A percentile compares a stretch with the other conserved stretches of the same genome.
Conservation (phyloP, 306 rosid species). For the Begonia fuchsioides region DNA sequence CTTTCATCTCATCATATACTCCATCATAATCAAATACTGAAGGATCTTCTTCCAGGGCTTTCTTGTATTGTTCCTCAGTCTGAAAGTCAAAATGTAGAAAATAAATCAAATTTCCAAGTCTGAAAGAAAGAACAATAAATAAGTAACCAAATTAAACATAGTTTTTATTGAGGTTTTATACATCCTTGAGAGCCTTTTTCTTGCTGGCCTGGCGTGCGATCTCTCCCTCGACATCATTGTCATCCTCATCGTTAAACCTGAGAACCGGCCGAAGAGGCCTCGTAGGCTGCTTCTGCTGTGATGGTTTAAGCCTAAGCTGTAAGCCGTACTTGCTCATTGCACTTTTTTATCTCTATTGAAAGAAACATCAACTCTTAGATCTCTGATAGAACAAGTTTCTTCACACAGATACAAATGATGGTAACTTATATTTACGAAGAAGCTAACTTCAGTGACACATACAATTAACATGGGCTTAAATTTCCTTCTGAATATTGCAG, state of each 20-base stretch:
- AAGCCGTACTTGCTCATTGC: constrained; percentile 77
- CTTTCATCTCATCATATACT: constrained; percentile 79
- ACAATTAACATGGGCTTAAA: too few relatives aligned
- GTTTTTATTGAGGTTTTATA: background rate
- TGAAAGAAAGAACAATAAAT: constrained; percentile 4
- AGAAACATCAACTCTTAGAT: too few relatives aligned
- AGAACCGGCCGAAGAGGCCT: constrained; percentile 38
- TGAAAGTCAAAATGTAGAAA: background rate
- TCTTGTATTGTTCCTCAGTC: constrained; percentile 74
- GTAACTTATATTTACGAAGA: too few relatives aligned
- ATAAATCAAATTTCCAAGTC: constrained; percentile 2
- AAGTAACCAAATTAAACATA: background rate
- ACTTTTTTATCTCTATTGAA: constrained; percentile 6
- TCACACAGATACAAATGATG: too few relatives aligned
- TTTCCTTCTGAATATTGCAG: too few relatives aligned
- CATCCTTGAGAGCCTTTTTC: constrained; percentile 29
- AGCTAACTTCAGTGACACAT: too few relatives aligned
- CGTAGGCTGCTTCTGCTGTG: constrained; percentile 38
- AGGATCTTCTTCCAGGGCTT: constrained; percentile 81
- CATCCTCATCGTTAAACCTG: constrained; percentile 56
- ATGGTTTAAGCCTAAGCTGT: constrained; percentile 47
- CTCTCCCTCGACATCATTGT: constrained; percentile 60
- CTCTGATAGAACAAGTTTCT: too few relatives aligned
- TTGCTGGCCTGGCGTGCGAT: constrained; percentile 76
- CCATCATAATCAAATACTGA: constrained; percentile 68